Evolutionary conservation across 2,329 filamentous ascomycete genomes (phyloP).

Genomic region (Aspergillus ustus): DNA sequence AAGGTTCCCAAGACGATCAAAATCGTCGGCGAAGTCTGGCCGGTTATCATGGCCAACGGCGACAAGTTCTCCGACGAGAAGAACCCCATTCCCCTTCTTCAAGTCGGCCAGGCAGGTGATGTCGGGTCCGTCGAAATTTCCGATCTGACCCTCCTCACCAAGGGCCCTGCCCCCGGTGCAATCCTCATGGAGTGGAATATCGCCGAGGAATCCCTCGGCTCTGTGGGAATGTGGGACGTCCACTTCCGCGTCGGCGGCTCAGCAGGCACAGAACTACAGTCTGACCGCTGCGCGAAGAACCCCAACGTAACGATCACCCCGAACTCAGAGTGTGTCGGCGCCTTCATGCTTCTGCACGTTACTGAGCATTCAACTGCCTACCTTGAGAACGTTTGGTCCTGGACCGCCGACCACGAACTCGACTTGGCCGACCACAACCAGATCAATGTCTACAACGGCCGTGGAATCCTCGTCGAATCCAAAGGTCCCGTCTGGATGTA

Average conservation of each 20-base stretch:
- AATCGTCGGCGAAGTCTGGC: constrained; percentile 91
- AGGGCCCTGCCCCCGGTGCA: constrained; percentile 81
- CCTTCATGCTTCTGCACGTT: constrained; percentile 67
- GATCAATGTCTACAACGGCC: constrained; percentile 81
- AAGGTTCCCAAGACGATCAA: constrained; percentile 73
- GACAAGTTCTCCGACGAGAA: constrained; percentile 71
- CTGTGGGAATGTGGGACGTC: constrained; percentile 89
- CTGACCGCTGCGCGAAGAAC: constrained; percentile 77
- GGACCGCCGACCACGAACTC: constrained; percentile 89
- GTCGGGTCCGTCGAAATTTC: constrained; percentile 82
- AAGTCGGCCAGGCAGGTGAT: constrained; percentile 78
- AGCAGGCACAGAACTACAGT: constrained; percentile 81
- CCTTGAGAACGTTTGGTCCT: constrained; percentile 88
- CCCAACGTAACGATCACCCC: constrained; percentile 65
- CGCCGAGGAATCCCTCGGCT: constrained; percentile 64
- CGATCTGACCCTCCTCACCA: constrained; percentile 83
- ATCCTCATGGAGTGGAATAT: constrained; percentile 94
- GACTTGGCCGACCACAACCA: constrained; percentile 71
- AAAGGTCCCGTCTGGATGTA: constrained; percentile 82
- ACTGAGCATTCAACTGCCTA: constrained; percentile 67
- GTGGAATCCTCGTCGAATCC: constrained; percentile 80
- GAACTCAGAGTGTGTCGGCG: constrained; percentile 71
- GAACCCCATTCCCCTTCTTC: constrained; percentile 83
- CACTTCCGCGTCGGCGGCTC: constrained; percentile 91
- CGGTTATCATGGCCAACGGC: constrained; percentile 83